These are phyloP conservation scores for Phyllosticta citriasiana DNA, from an alignment of 2,329 filamentous ascomycete species.

Conservation along the genomic window DNA sequence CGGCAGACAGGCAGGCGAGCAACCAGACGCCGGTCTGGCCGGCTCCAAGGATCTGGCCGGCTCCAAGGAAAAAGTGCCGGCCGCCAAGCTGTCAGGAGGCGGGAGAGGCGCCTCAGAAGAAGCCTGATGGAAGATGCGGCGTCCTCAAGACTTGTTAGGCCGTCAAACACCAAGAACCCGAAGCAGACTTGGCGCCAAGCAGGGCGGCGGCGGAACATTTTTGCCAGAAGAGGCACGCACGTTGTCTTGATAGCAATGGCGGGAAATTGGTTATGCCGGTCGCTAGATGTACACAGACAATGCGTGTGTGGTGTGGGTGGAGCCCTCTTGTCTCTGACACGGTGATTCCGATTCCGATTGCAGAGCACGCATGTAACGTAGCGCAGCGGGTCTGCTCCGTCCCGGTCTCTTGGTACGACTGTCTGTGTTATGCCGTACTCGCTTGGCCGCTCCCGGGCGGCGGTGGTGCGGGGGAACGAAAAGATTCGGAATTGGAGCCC, in stretches of 20 bases:
- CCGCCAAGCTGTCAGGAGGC: background rate
- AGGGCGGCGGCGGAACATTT: background rate
- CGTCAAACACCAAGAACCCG: background rate
- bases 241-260: background rate
- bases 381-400: background rate
- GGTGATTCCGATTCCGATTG: background rate
- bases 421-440: background rate
- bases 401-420: background rate
- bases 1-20: too few species aligned
- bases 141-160: background rate
- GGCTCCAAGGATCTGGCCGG: too few species aligned
- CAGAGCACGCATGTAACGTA: background rate
- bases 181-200: background rate
- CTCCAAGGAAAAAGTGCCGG: too few species aligned
- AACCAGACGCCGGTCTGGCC: too few species aligned
- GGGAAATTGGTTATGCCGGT: background rate
- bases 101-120: background rate
- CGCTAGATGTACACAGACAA: background rate
- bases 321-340: background rate
- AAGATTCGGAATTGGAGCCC: background rate
- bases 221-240: background rate
- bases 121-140: background rate
- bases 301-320: background rate
- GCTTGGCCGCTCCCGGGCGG: background rate
- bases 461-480: background rate